These are phyloP conservation scores for Cladosporium halotolerans DNA, from an alignment of 2,329 filamentous ascomycete genomes.

Conservation along the genomic window DNA sequence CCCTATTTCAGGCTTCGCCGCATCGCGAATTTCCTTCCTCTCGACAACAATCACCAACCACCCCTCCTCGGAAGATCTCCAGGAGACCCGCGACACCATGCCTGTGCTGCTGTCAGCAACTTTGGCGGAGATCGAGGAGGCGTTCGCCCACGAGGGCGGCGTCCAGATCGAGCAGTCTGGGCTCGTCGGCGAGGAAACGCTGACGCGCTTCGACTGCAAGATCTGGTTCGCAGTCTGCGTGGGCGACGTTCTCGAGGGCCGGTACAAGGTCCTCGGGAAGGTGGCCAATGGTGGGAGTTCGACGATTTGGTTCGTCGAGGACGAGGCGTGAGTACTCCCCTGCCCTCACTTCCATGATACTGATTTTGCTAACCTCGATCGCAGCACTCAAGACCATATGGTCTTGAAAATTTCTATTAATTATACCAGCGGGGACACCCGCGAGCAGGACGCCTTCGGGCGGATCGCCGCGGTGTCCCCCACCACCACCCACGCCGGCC, in stretches of 20 bases:
- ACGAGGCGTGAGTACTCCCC: background rate
- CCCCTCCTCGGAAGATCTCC: background rate
- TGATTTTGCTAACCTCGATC: background rate
- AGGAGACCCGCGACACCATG: background rate
- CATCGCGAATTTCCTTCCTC: background rate
- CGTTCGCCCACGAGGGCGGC: constrained; percentile 2
- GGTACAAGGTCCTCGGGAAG: constrained; percentile 9
- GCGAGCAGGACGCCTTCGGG: constrained; percentile 2
- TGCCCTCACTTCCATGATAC: background rate
- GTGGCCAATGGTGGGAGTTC: constrained; percentile 8
- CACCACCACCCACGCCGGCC: constrained; percentile 1
- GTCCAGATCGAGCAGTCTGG: background rate
- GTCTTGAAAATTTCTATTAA: constrained; percentile 9
- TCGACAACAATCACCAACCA: background rate
- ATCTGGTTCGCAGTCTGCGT: constrained; percentile 4
- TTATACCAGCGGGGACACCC: constrained; percentile 1
- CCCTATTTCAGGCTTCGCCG: background rate
- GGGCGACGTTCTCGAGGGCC: constrained; percentile 2
- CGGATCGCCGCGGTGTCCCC: background rate
- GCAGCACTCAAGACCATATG: background rate
- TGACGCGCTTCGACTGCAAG: constrained; percentile 7
- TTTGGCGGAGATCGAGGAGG: constrained; percentile 10
- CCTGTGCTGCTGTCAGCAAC: constrained; percentile 6
- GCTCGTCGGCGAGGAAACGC: constrained; percentile 7
- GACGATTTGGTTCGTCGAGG: constrained; percentile 5